Percentiles rank a stretch among this genome's conserved stretches.
Evolutionary conservation across 345 rosid genomes (phyloP).

Genomic region (Salix koriyanagi): DNA sequence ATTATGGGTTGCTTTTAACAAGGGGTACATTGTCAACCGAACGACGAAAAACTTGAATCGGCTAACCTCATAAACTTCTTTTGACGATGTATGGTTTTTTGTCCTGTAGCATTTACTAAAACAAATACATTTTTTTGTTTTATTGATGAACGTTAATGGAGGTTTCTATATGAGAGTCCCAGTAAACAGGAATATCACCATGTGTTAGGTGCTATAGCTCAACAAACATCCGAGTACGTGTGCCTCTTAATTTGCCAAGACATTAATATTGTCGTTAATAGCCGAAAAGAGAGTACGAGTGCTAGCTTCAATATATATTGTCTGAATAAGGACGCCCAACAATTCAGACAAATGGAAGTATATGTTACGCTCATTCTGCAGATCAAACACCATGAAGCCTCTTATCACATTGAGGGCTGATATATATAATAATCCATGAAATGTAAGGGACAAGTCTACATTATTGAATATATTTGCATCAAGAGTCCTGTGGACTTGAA

Average conservation of each 20-base stretch:
- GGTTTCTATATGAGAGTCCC: not conserved
- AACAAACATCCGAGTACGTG: not conserved
- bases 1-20: slow-evolving; percentile 14
- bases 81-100: not conserved
- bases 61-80: not conserved
- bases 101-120: not conserved
- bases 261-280: too few species aligned
- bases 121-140: not conserved
- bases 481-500: not conserved
- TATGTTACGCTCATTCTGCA: too few species aligned
- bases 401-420: too few species aligned
- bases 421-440: too few species aligned
- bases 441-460: too few species aligned
- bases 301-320: too few species aligned
- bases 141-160: not conserved
- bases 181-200: not conserved
- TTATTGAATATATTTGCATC: not conserved
- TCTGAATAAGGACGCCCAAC: too few species aligned
- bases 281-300: too few species aligned
- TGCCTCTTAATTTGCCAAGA: not conserved
- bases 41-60: not conserved
- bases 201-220: not conserved
- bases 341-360: too few species aligned
- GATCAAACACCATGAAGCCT: too few species aligned
- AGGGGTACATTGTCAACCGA: slow-evolving; percentile 3